Evolutionary conservation across 345 rosid genomes (phyloP).

Genomic region (Litchi chinensis): DNA sequence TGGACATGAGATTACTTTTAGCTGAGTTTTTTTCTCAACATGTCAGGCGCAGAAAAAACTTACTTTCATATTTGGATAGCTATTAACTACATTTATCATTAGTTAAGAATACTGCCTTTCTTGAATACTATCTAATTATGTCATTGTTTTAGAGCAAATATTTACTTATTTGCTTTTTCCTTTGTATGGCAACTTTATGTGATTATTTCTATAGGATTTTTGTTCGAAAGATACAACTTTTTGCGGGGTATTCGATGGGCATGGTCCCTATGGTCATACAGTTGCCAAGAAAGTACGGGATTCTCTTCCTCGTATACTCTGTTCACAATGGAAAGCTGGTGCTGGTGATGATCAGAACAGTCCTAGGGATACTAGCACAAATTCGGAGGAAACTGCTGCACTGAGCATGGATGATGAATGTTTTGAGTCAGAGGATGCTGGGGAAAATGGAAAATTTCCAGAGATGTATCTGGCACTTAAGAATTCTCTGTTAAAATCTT

Average conservation of each 20-base stretch:
- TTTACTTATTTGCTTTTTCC: conserved; percentile 2
- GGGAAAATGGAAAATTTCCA: conserved; percentile 54
- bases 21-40: background rate
- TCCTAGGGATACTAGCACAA: conserved; percentile 29
- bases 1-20: background rate
- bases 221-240: conserved; percentile 66
- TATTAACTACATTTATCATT: background rate
- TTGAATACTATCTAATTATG: background rate
- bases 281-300: conserved; percentile 91
- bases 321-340: conserved; percentile 56
- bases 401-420: conserved; percentile 70
- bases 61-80: background rate
- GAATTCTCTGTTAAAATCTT: conserved; percentile 70
- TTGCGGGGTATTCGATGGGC: conserved; percentile 98
- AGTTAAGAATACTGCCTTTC: background rate
- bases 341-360: conserved; percentile 35
- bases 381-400: conserved; percentile 48
- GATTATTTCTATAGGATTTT: conserved; percentile 59
- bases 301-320: conserved; percentile 67
- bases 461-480: conserved; percentile 67
- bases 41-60: background rate
- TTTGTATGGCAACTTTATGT: conserved; percentile 14
- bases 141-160: conserved; percentile 4
- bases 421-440: conserved; percentile 48
- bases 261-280: conserved; percentile 96